Base-by-base conservation (phyloP, 352 stramenopile genomes). In the Pythium apleroticum region DNA sequence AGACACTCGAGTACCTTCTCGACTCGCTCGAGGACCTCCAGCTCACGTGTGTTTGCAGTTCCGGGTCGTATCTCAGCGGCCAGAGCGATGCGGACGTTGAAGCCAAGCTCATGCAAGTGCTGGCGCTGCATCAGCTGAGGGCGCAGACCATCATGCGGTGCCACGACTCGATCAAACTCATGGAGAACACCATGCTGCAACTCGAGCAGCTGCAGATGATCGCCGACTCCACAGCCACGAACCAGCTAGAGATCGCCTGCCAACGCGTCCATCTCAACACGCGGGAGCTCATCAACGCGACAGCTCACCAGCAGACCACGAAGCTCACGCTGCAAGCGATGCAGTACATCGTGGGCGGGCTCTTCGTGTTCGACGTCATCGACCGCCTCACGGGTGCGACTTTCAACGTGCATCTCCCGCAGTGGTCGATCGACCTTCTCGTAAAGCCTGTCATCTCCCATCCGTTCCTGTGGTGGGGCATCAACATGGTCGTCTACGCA, bases 101-200 rank as follows among this genome's bases (percentile, higher is more conserved):
- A 24, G 64, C 68, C 5, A 85, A 75, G 30, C 78, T 99, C 12
- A 97, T 98, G 74, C 84, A 97, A 52, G 82, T 96, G n/a, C 75
- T 99, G 25, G 86, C 97, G 62, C 86, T 99, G 30, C 84, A 86
- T 49, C 80, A 84, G 28, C 74, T 92, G 30, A 91, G 94, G 59
- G 76, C 84, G 2, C 92, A 98, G 70, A 95, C 98, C 1, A 84
- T 97, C 54, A 82, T 97, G 69, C 87, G 96, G 19, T 97, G 93
- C 37, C 95, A 95, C 52, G 96, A 99, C 75, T 89, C 98, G 11
- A 98, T 98, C 68, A 99, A 99, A 63, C 92, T 98, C 39, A 93
- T 99, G 73, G 82, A 88, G 54, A 96, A 96, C 65, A 93, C 93
- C 14, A 90, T 97, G 76, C 76, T 93, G 15, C 93, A 98, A 55